Evolutionary conservation across 345 rosid genomes (phyloP), one percentile per base, ranked within the genome.

Genomic region (Hirschfeldia incana): DNA sequence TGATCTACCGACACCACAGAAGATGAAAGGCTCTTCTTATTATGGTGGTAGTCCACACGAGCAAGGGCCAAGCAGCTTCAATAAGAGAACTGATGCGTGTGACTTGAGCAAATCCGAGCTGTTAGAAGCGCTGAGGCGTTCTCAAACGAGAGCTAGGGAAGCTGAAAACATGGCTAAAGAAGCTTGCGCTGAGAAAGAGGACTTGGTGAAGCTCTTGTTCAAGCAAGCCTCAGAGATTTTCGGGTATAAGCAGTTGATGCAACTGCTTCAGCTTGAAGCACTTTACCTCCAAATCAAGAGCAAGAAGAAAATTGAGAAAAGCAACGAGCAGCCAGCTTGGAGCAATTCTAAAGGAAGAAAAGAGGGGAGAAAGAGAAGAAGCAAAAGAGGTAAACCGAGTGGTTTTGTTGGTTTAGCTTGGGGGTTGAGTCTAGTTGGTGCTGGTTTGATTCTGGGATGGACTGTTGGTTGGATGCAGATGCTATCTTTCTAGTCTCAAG

Each of bases 121-220:
- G 8, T 64, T 95, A 75, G 98, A 93, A 83, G 99, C 99, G 46
- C 87, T 95, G 34, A 37, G 97, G 34, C 97, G 84, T 79, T 95
- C 99, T 51, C 99, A 95, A 84, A 91, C 99, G 6, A 89, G 99
- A 26, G 98, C 99, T 29, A 90, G 98, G 80, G 93, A 95, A 85
- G 98, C 99, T 1, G 99, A 95, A 80, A 89, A 85, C 53, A 90
- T 89, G 58, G 99, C 94, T 33, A 82, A 87, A 83, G 87, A 87
- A 78, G 97, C 87, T 1, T 71, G 80, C 61, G 92, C 88, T 0
- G 99, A 95, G 85, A 95, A 91, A 83, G 98, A 91, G 68, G 87
- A 93, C 72, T 73, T 91, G 64, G 73, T 93, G 46, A 87, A 84
- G 84, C 92, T 95, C 70, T 85, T 95, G 85, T 88, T 95, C 74